Evolutionary conservation across 2,329 filamentous ascomycete species (phyloP).

Genomic region (Curvularia spicifera): DNA sequence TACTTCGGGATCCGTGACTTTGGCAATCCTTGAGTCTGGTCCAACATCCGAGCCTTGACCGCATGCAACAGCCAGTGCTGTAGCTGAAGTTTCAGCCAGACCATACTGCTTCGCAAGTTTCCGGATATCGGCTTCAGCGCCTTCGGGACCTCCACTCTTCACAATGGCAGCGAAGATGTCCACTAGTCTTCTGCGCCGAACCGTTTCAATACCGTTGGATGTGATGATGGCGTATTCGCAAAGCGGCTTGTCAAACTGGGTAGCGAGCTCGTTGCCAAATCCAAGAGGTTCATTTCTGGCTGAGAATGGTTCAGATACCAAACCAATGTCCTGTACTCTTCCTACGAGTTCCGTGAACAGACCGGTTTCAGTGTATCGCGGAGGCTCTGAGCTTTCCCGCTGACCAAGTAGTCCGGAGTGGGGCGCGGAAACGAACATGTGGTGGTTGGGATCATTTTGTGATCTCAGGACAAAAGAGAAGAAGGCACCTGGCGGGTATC

Average conservation of each 20-base stretch:
- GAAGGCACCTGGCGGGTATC: slow-evolving; percentile 89
- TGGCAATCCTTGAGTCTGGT: slow-evolving; percentile 70
- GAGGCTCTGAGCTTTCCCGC: slow-evolving; percentile 59
- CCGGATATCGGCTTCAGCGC: slow-evolving; percentile 79
- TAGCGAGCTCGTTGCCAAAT: slow-evolving; percentile 92
- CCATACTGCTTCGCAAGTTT: slow-evolving; percentile 88
- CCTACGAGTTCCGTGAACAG: slow-evolving; percentile 79
- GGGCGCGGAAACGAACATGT: slow-evolving; percentile 83
- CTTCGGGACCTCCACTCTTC: slow-evolving; percentile 76
- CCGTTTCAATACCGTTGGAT: slow-evolving; percentile 85
- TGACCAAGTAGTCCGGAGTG: slow-evolving; percentile 84
- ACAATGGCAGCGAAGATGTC: slow-evolving; percentile 90
- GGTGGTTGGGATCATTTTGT: slow-evolving; percentile 65
- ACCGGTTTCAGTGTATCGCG: slow-evolving; percentile 76
- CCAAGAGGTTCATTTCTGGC: slow-evolving; percentile 70
- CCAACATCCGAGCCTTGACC: slow-evolving; percentile 87
- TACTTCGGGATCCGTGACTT: slow-evolving; percentile 80
- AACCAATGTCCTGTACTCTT: slow-evolving; percentile 77
- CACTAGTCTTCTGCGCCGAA: slow-evolving; percentile 82
- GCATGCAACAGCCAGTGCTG: slow-evolving; percentile 91
- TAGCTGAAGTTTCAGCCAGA: slow-evolving; percentile 84
- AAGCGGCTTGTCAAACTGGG: slow-evolving; percentile 87
- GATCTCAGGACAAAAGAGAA: slow-evolving; percentile 77
- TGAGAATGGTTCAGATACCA: slow-evolving; percentile 73
- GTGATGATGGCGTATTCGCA: slow-evolving; percentile 91